Evolutionary conservation across 2,329 filamentous ascomycete genomes (phyloP).

Genomic region (Ilyonectria sp.): DNA sequence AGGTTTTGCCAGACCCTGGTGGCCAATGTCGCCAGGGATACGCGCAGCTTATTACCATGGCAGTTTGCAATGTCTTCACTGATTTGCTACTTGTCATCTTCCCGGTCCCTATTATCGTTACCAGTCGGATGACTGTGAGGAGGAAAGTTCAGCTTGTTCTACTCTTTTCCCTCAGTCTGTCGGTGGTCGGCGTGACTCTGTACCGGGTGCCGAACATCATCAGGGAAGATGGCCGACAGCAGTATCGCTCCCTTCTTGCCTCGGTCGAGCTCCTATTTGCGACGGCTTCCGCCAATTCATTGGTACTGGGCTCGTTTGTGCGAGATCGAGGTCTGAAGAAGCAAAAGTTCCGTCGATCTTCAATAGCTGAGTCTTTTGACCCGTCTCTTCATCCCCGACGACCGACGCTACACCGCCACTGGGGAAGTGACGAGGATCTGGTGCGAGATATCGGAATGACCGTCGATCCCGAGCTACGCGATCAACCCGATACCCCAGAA

Average conservation of each 20-base stretch:
- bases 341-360: constrained; percentile 80
- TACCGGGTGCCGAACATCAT: constrained; percentile 89
- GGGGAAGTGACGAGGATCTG: constrained; percentile 93
- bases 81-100: constrained; percentile 91
- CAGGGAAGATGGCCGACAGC: constrained; percentile 78
- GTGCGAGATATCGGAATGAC: constrained; percentile 85
- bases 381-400: constrained; percentile 57
- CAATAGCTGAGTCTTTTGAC: constrained; percentile 75
- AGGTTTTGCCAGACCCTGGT: constrained; percentile 88
- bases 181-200: constrained; percentile 83
- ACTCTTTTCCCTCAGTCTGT: constrained; percentile 88
- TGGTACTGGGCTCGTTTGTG: constrained; percentile 94
- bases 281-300: constrained; percentile 86
- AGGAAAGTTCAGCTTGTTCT: constrained; percentile 85
- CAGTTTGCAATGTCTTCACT: constrained; percentile 88
- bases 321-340: constrained; percentile 93
- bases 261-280: constrained; percentile 93
- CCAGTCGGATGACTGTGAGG: constrained; percentile 81
- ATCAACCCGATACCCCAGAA: constrained; percentile 48
- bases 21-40: constrained; percentile 89
- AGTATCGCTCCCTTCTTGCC: constrained; percentile 89
- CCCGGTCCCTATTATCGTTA: constrained; percentile 89
- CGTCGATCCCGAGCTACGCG: constrained; percentile 67
- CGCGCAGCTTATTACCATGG: constrained; percentile 90
- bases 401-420: constrained; percentile 74